Conservation (phyloP, 768 basidiomycete genomes). For the Phlebiopsis flavidoalba region DNA sequence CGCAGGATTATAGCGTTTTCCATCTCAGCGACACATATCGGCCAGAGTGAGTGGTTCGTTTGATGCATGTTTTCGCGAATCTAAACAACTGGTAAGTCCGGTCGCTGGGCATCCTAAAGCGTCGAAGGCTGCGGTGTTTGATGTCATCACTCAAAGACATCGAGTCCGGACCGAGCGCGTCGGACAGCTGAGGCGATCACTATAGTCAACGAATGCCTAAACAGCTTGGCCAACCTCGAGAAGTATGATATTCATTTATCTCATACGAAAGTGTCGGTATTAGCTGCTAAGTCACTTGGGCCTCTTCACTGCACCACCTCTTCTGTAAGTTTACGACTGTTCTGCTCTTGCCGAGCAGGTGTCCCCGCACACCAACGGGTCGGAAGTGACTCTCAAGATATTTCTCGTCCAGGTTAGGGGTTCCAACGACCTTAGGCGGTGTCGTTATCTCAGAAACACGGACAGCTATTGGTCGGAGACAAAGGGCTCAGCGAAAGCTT, state of each 20-base stretch:
- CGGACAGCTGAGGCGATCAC: constrained; percentile 72
- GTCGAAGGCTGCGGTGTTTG: constrained; percentile 73
- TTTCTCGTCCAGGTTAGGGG: constrained; percentile 62
- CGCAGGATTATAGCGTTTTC: constrained; percentile 79
- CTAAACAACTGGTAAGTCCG: constrained; percentile 34
- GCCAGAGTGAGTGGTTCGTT: constrained; percentile 43
- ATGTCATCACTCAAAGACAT: constrained; percentile 80
- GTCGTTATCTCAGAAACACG: constrained; percentile 64
- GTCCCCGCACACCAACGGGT: constrained; percentile 48
- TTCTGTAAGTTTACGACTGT: constrained; percentile 62
- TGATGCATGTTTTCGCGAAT: neutral
- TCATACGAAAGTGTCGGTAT: constrained; percentile 64
- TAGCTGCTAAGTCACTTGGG: neutral
- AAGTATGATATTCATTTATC: constrained; percentile 76
- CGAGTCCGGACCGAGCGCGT: constrained; percentile 55
- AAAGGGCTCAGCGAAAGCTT: constrained; percentile 62
- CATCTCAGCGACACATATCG: constrained; percentile 72
- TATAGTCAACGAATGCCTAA: constrained; percentile 60
- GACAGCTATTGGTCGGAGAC: constrained; percentile 61
- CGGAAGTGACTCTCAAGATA: constrained; percentile 55
- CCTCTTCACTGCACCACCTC: neutral
- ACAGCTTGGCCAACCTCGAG: constrained; percentile 66
- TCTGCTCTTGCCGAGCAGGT: constrained; percentile 55
- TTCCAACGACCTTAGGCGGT: constrained; percentile 63
- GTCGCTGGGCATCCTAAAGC: constrained; percentile 70